Evolutionary conservation across 73 alveolate species (phyloP).

Genomic region (Vitrella brassicaformis): DNA sequence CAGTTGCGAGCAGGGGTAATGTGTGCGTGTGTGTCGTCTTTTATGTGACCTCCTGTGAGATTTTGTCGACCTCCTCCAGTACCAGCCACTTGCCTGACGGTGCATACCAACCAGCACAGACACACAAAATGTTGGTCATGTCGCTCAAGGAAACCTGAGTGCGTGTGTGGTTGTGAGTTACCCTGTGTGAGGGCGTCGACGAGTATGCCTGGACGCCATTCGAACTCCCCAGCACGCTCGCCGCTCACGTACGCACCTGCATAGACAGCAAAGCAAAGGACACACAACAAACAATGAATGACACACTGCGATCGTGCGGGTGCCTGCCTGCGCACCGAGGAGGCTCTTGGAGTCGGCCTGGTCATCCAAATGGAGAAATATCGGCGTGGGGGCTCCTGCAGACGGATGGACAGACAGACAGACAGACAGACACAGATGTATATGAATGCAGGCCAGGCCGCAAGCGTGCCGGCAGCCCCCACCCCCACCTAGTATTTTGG

Average conservation of each 20-base stretch:
- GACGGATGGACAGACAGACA: not conserved
- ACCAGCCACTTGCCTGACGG: constrained; percentile 20
- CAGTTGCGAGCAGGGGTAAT: not conserved
- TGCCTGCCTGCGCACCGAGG: too few species aligned
- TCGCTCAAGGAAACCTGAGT: not conserved
- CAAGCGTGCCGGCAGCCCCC: not conserved
- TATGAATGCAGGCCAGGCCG: not conserved
- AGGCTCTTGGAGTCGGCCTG: constrained; percentile 21
- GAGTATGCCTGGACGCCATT: constrained; percentile 36
- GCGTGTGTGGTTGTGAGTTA: not conserved
- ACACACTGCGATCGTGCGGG: too few species aligned
- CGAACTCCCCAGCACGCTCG: constrained; percentile 26
- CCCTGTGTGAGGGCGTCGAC: constrained; percentile 18
- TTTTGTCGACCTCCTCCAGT: constrained; percentile 25
- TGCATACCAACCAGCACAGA: not conserved
- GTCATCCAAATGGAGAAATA: too few species aligned
- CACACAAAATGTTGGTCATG: not conserved
- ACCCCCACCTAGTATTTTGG: too few species aligned
- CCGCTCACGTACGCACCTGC: constrained; percentile 31
- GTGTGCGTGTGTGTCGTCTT: not conserved
- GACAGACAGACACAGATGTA: not conserved
- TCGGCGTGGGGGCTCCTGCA: too few species aligned
- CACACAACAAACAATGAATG: too few species aligned
- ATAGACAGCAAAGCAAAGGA: too few species aligned
- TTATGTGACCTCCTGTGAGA: not conserved